Evolutionary conservation across 163 green algal species (phyloP).

Genomic region (Coccomyxa subellipsoidea): DNA sequence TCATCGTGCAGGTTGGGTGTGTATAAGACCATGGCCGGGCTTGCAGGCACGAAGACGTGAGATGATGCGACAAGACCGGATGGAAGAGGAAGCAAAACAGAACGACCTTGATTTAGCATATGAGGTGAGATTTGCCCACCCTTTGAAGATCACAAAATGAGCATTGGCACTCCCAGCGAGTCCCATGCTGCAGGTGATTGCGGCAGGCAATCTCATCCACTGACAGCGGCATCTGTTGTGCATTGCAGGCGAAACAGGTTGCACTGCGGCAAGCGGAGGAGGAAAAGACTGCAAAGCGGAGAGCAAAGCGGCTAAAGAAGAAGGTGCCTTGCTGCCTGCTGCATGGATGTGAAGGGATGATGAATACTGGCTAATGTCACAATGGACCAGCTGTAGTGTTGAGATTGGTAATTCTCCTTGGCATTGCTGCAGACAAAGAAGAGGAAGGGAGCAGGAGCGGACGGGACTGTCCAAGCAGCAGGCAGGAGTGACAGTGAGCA

Average conservation of each 20-base stretch:
- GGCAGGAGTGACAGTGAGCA: neutral
- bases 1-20: too few relatives aligned
- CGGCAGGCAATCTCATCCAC: too few relatives aligned
- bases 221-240: too few relatives aligned
- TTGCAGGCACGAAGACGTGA: constrained; percentile 62
- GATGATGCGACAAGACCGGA: constrained; percentile 53
- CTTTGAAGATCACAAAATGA: too few relatives aligned
- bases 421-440: constrained; percentile 13
- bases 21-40: too few relatives aligned
- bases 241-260: constrained; percentile 16
- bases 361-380: too few relatives aligned
- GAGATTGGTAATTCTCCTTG: too few relatives aligned
- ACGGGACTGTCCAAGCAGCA: neutral
- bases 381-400: too few relatives aligned
- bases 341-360: neutral
- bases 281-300: constrained; percentile 54
- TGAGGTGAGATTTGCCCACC: too few relatives aligned
- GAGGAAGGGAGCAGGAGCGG: neutral
- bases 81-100: constrained; percentile 57
- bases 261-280: constrained; percentile 39
- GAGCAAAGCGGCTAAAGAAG: constrained; percentile 64
- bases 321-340: constrained; percentile 38
- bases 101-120: constrained; percentile 43
- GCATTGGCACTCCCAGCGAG: too few relatives aligned
- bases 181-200: too few relatives aligned